Conservation (phyloP, 495 filamentous ascomycete species). For the Jackrogersella multiformis region DNA sequence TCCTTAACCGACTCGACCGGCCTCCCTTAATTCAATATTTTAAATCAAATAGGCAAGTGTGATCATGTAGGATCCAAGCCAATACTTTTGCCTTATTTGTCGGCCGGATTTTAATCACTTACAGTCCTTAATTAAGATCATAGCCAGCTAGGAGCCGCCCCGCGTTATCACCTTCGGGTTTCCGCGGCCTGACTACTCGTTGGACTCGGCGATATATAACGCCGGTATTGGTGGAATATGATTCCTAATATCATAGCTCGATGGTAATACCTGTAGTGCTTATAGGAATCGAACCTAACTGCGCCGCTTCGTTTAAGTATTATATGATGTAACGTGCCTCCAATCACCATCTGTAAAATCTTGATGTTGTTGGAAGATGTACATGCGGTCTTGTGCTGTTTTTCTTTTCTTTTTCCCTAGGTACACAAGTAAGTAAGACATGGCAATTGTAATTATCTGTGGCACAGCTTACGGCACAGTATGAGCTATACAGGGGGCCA, state of each 20-base stretch:
- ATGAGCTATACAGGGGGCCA: neutral
- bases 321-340: conserved; percentile 1
- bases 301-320: neutral
- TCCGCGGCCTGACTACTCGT: neutral
- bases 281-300: neutral
- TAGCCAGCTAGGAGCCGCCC: too few relatives aligned
- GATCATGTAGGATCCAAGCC: conserved; percentile 20
- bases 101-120: conserved; percentile 7
- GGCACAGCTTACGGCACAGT: conserved; percentile 26
- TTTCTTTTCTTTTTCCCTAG: neutral
- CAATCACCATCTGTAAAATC: neutral
- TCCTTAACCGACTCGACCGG: conserved; percentile 12
- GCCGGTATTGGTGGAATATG: conserved; percentile 3
- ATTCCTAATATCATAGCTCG: neutral
- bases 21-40: conserved; percentile 5
- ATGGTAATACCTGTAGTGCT: neutral
- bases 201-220: conserved; percentile 1
- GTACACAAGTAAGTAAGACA: too few relatives aligned
- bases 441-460: too few relatives aligned
- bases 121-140: neutral
- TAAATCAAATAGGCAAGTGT: conserved; percentile 27
- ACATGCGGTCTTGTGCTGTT: neutral
- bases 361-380: neutral
- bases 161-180: neutral
- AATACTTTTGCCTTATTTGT: conserved; percentile 12